Evolutionary conservation across 192 early-diverging fungal genomes (phyloP).

Genomic region (Backusella australiensis): DNA sequence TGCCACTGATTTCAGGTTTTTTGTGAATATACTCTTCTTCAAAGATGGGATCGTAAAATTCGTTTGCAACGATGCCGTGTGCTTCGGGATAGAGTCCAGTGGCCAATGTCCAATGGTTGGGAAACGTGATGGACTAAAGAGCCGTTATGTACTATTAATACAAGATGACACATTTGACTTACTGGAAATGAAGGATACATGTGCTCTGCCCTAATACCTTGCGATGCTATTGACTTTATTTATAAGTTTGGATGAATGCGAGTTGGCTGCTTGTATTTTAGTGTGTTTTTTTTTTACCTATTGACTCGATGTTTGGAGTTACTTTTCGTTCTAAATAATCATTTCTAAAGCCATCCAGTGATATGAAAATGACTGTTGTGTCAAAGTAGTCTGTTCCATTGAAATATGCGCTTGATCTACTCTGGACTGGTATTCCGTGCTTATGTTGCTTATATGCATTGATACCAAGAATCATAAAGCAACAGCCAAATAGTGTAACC

Average conservation of each 20-base stretch:
- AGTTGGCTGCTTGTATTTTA: neutral
- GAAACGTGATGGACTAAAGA: constrained; percentile 72
- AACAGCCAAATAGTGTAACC: neutral
- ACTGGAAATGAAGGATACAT: constrained; percentile 74
- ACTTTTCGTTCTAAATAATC: constrained; percentile 78
- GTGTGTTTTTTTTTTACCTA: constrained; percentile 42
- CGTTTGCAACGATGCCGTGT: constrained; percentile 89
- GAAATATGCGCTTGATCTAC: neutral
- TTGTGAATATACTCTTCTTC: constrained; percentile 80
- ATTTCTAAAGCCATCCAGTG: constrained; percentile 83
- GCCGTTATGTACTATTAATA: too few relatives aligned
- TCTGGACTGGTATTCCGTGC: neutral
- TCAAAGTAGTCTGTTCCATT: constrained; percentile 71
- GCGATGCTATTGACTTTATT: constrained; percentile 25
- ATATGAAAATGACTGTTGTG: constrained; percentile 76
- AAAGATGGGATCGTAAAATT: constrained; percentile 72
- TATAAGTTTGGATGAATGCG: neutral
- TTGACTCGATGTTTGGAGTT: constrained; percentile 60
- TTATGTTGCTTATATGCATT: neutral
- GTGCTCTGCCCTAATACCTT: constrained; percentile 54
- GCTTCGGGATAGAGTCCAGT: constrained; percentile 92
- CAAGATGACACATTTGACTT: neutral
- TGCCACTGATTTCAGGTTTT: constrained; percentile 53
- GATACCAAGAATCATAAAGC: neutral
- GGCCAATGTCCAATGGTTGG: constrained; percentile 89